These are phyloP conservation scores for Trebouxia sp. DNA, from an alignment of 139 green algal species.

Conservation along the genomic window DNA sequence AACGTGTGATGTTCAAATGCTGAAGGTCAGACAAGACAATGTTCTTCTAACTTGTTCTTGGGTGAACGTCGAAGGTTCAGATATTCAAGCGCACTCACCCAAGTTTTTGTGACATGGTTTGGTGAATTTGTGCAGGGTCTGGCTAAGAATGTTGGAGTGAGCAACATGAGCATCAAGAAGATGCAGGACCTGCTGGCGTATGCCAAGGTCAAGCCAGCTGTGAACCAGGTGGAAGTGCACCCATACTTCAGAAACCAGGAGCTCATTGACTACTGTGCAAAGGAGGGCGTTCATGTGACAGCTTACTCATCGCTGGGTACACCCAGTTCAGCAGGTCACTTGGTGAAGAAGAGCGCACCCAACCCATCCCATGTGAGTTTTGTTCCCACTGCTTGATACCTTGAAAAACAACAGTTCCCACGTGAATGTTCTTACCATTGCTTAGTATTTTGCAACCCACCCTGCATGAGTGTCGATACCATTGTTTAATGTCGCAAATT, in stretches of 20 bases:
- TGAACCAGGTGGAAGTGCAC: constrained; percentile 89
- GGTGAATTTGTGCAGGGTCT: constrained; percentile 33
- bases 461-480: too few species aligned
- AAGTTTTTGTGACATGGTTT: too few species aligned
- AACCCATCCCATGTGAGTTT: constrained; percentile 18
- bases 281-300: constrained; percentile 79
- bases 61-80: too few species aligned
- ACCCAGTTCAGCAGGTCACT: constrained; percentile 66
- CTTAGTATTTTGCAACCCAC: too few species aligned
- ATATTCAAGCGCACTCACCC: too few species aligned
- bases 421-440: too few species aligned
- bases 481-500: too few species aligned
- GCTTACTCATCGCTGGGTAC: constrained; percentile 88
- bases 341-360: constrained; percentile 25
- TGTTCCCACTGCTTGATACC: background rate
- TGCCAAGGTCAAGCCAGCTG: constrained; percentile 46
- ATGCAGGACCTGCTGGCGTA: constrained; percentile 61
- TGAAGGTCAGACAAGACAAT: too few species aligned
- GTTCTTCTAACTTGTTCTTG: too few species aligned
- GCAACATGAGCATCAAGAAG: constrained; percentile 80
- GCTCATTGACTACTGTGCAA: constrained; percentile 52
- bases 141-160: constrained; percentile 68
- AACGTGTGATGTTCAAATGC: too few species aligned
- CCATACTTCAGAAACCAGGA: constrained; percentile 86
- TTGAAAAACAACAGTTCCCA: too few species aligned